Evolutionary conservation across 2,329 filamentous ascomycete species (phyloP), one percentile per base, ranked within the genome.

Genomic region (Sclerotinia trifoliorum): DNA sequence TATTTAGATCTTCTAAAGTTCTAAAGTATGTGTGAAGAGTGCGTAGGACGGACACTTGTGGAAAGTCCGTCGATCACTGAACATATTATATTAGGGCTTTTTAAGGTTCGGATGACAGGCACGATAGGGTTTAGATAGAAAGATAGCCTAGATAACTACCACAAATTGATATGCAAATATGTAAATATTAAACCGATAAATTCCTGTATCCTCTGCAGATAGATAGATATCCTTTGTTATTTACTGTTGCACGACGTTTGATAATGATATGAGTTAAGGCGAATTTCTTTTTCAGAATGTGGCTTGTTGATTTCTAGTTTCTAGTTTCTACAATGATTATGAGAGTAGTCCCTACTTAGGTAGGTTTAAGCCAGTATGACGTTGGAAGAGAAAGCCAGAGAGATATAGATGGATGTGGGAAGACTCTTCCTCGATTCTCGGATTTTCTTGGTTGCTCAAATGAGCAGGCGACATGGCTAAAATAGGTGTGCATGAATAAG

Each of bases 61-160:
- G 17, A 26, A 61, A 39, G 58, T 51, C 58, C 44, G 58, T 35
- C 58, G 58, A 62, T 62, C 46, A 62, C 13, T 57, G 54, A 32
- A 32, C 4, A 17, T 5, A n/a, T 35, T 3, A 17, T 5, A n/a
- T 35, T 60, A 46, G 56, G 56, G 39, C 56, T 60, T 60, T 60
- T 42, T 17, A 42, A 42, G 13, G 35, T n/a, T 35, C 35, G 55
- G 55, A 35, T 35, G 32, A 57, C 42, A n/a, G 55, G 24, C n/a
- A 42, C n/a, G 55, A 42, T 35, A 57, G 54, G 54, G 54, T 24
- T 24, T 24, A 57, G 21, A 24, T 39, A 39, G 6, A 3, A 21
- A 57, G 54, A 39, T 42, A 57, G 35, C 35, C 55, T 57, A 42
- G 11, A 5, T 42, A 17, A 32, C 35, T 39, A 56, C 54, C 32